These are phyloP conservation scores for Prototheca wickerhamii DNA, from an alignment of 163 green algal genomes.

Conservation along the genomic window DNA sequence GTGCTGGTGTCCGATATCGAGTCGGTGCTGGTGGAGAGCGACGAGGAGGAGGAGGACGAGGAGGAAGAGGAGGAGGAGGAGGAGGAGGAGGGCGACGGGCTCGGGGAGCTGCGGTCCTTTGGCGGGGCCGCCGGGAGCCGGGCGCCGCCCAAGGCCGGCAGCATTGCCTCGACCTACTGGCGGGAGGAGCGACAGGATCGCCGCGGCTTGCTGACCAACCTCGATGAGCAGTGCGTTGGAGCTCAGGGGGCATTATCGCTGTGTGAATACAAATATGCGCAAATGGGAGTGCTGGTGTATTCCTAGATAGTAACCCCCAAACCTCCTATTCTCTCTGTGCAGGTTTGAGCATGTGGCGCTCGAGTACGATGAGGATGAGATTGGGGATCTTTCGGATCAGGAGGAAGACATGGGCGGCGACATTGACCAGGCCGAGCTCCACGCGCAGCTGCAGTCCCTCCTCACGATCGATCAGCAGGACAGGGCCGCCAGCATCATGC, in stretches of 20 bases:
- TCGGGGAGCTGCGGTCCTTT: background rate
- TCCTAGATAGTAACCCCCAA: background rate
- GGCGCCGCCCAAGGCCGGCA: slow-evolving; percentile 18
- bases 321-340: slow-evolving; percentile 1
- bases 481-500: slow-evolving; percentile 3
- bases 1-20: too few species aligned
- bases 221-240: slow-evolving; percentile 35
- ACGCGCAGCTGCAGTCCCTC: background rate
- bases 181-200: slow-evolving; percentile 56
- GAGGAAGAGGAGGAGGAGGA: slow-evolving; percentile 20
- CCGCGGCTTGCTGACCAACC: slow-evolving; percentile 34
- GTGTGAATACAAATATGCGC: too few species aligned
- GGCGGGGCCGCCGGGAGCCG: background rate
- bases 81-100: slow-evolving; percentile 5
- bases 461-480: background rate
- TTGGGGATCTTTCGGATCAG: slow-evolving; percentile 45
- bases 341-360: slow-evolving; percentile 49
- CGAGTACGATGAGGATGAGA: slow-evolving; percentile 50
- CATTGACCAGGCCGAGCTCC: slow-evolving; percentile 4
- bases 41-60: slow-evolving; percentile 30
- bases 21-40: slow-evolving; percentile 4
- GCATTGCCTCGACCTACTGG: slow-evolving; percentile 69
- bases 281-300: too few species aligned
- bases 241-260: too few species aligned
- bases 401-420: slow-evolving; percentile 19